A percentile compares a stretch with the other conserved stretches of the same genome.
Conservation (phyloP, 73 alveolate species). For the Paramecium tetraurelia region DNA sequence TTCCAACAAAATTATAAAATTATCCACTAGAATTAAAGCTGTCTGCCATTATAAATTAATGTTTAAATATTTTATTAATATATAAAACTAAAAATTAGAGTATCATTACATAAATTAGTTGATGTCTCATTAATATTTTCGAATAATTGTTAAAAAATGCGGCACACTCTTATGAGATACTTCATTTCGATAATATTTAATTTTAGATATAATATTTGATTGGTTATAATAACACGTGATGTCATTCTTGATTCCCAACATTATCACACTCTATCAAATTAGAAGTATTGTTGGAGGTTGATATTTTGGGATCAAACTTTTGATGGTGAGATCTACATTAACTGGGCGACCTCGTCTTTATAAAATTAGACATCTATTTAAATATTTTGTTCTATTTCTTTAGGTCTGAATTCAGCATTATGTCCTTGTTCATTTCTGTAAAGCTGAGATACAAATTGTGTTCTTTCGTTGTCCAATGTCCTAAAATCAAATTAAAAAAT, state of each 20-base stretch:
- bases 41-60: slow-evolving; percentile 1
- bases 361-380: background rate
- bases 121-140: background rate
- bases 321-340: slow-evolving; percentile 33
- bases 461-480: slow-evolving; percentile 32
- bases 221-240: background rate
- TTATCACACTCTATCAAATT: background rate
- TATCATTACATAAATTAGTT: background rate
- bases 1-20: slow-evolving; percentile 13
- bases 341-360: background rate
- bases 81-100: background rate
- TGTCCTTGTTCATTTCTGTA: background rate
- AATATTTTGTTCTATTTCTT: background rate
- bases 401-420: background rate
- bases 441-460: background rate
- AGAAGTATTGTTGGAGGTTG: background rate
- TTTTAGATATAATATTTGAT: background rate
- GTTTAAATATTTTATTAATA: background rate
- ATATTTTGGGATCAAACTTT: background rate
- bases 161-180: background rate
- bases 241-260: background rate
- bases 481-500: background rate
- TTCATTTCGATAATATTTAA: background rate
- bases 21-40: slow-evolving; percentile 42
- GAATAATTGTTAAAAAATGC: background rate